phyloP scores from a whole-genome alignment of 1,284 basidiomycete genomes.

The Sanguinoderma infundibulare region DNA sequence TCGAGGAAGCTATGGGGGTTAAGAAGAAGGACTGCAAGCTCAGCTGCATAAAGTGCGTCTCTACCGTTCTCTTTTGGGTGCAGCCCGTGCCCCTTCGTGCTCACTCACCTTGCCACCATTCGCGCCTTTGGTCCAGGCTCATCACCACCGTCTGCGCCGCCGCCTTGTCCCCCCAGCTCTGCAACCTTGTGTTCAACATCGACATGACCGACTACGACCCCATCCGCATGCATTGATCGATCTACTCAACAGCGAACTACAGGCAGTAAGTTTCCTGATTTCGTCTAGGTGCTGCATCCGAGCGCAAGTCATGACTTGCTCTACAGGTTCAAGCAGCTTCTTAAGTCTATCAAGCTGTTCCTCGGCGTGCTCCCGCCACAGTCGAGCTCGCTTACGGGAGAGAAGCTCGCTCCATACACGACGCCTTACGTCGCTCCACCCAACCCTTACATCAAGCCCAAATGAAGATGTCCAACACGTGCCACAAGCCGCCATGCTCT shows the following conservation, averaged over 20 bases:
- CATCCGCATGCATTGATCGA: no score
- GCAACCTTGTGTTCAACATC: no score
- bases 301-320: not conserved
- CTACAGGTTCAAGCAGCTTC: constrained; percentile 39
- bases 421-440: constrained; percentile 28
- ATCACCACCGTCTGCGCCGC: no score
- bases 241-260: constrained; percentile 42
- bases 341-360: constrained; percentile 42
- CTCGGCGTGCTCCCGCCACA: constrained; percentile 32
- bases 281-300: not conserved
- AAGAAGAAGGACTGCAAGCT: constrained; percentile 49
- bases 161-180: no score
- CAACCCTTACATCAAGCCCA: constrained; percentile 34
- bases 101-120: no score
- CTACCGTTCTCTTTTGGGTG: no score
- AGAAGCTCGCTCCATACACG: constrained; percentile 23
- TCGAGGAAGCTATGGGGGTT: constrained; percentile 59
- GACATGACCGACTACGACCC: no score
- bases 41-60: constrained; percentile 56
- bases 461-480: constrained; percentile 31
- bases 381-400: constrained; percentile 17
- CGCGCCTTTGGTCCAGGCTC: constrained; percentile 44
- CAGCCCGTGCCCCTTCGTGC: not conserved
- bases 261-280: constrained; percentile 30
- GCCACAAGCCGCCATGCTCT: constrained; percentile 31